Base-by-base conservation (phyloP, 2,329 filamentous ascomycete species). In the Hypoxylon sp. region DNA sequence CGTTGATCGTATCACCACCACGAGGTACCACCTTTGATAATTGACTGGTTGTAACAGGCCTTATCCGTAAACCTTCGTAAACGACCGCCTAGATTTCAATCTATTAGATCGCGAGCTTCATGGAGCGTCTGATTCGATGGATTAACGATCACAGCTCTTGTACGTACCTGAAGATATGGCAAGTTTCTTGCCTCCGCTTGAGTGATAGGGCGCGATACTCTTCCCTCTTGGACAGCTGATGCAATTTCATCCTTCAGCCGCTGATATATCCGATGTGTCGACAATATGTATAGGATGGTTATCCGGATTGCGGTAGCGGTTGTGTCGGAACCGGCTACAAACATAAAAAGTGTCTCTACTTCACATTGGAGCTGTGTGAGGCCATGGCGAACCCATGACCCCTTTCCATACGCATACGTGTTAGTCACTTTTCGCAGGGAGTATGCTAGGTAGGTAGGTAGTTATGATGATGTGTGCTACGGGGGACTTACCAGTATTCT, bases 301-400 rank as follows among this genome's bases (percentile, higher is more conserved):
- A 80, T 77, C 1, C 83, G 80, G 4, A 88, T 79, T 1, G 80
- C 80, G 0, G 82, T 82, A 0, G 86, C 81, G 0, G 84, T 85
- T 13, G 84, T 87, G 65, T 88, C 85, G 1, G 83, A 83, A 4
- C 86, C 75, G 4, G 75, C 74, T 3, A 73, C 50, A 17, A 76
- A 73, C 67, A 73, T 71, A 34, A 79, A 73, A 2, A 77, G 61
- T 0, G 66, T 67, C 63, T 80, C 79, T 0, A 72, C 73, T 32
- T 77, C 73, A 36, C 75, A 78, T 60, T 79, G 69, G 1, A 51
- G 14, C 41, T 75, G 71, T 0, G 73, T 72, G 13, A 80, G 64
- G 2, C 78, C 78, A 32, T 77, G 70, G 6, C 75, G 72, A 28
- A 76, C 73, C 56, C 78, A 80, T 0, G 77, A 76, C 2, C 73